Conservation (phyloP, 2,329 filamentous ascomycete species). For the Cordyceps javanica region DNA sequence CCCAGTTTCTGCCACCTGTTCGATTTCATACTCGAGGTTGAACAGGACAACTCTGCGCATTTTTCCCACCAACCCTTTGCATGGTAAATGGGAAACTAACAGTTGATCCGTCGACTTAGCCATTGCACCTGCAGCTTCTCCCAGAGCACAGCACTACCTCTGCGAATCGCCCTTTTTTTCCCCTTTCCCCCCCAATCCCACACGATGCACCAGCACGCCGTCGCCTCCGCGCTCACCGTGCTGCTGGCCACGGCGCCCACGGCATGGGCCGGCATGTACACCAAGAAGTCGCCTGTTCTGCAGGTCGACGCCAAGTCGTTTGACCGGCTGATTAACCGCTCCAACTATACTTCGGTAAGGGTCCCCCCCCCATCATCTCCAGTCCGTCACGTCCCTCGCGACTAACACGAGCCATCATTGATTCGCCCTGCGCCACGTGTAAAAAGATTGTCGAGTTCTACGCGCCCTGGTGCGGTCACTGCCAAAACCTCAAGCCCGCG, state of each 20-base stretch:
- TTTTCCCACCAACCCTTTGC: background rate
- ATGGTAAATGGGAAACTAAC: background rate
- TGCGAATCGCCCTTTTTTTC: background rate
- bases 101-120: background rate
- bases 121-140: background rate
- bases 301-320: conserved; percentile 76
- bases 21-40: conserved; percentile 1
- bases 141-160: background rate
- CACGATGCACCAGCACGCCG: conserved; percentile 11
- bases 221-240: conserved; percentile 33
- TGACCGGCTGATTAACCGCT: conserved; percentile 74
- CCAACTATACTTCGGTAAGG: conserved; percentile 84
- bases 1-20: conserved; percentile 7
- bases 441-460: conserved; percentile 78
- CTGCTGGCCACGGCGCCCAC: conserved; percentile 60
- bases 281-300: conserved; percentile 79
- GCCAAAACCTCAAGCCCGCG: conserved; percentile 88
- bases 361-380: background rate
- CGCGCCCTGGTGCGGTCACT: conserved; percentile 96
- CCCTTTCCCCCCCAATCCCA: no score
- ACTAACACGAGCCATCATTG: background rate
- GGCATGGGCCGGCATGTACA: conserved; percentile 69
- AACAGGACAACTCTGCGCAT: background rate
- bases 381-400: no score
- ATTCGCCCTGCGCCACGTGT: no score